Evolutionary conservation across 2,329 filamentous ascomycete species (phyloP).

Genomic region (Podosphaera leucotricha): DNA sequence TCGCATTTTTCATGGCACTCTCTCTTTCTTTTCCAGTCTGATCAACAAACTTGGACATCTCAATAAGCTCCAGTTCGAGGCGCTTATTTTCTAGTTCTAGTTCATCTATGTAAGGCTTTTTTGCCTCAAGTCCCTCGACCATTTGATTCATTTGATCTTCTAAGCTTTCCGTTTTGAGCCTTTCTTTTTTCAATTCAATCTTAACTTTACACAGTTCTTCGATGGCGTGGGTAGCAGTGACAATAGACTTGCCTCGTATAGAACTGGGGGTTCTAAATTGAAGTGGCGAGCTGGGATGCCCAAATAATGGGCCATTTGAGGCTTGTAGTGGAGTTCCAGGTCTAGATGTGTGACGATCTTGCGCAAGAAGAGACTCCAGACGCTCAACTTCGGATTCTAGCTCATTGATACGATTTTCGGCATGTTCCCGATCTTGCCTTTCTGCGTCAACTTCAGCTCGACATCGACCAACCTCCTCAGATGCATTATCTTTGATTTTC

Average conservation of each 20-base stretch:
- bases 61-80: conserved; percentile 55
- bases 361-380: conserved; percentile 28
- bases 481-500: conserved; percentile 35
- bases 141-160: conserved; percentile 63
- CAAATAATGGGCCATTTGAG: conserved; percentile 28
- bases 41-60: conserved; percentile 68
- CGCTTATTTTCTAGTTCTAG: conserved; percentile 59
- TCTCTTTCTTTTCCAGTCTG: conserved; percentile 64
- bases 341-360: conserved; percentile 20
- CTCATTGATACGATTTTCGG: conserved; percentile 38
- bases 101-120: conserved; percentile 72
- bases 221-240: conserved; percentile 37
- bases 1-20: conserved; percentile 48
- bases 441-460: conserved; percentile 30
- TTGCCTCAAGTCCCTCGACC: conserved; percentile 61
- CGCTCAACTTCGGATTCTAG: conserved; percentile 38
- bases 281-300: conserved; percentile 29
- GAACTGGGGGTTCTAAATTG: conserved; percentile 35
- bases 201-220: conserved; percentile 45
- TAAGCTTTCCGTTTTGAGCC: conserved; percentile 50
- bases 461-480: conserved; percentile 29
- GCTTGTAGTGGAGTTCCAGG: conserved; percentile 33
- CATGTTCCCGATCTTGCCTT: conserved; percentile 33
- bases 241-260: conserved; percentile 26
- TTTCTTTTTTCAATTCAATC: conserved; percentile 48